Conservation (phyloP, 805 yeast genomes). For the Hanseniaspora singularis region DNA sequence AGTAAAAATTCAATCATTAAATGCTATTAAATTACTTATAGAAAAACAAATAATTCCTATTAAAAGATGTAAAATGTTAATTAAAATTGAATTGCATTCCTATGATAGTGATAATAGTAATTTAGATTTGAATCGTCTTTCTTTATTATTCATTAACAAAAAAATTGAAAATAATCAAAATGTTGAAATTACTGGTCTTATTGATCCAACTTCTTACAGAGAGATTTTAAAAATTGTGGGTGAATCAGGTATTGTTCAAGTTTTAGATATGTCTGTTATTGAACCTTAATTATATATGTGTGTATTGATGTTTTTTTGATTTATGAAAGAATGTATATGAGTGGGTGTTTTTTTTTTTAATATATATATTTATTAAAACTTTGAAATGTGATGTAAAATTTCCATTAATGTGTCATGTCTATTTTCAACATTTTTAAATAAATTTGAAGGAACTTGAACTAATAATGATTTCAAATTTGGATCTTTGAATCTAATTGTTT, state of each 20-base stretch:
- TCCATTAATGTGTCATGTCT: constrained; percentile 19
- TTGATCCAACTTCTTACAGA: constrained; percentile 78
- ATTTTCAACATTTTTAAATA: constrained; percentile 16
- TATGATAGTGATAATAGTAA: constrained; percentile 37
- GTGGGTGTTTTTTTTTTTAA: neutral
- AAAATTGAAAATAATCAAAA: constrained; percentile 37
- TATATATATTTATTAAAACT: neutral
- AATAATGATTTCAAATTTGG: neutral
- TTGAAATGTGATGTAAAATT: constrained; percentile 18
- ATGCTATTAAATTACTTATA: constrained; percentile 70
- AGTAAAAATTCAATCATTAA: constrained; percentile 81
- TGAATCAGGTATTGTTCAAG: constrained; percentile 51
- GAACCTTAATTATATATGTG: constrained; percentile 39
- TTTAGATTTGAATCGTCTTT: constrained; percentile 33
- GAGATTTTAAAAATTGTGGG: constrained; percentile 51
- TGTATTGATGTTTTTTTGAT: no score
- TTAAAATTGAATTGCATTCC: constrained; percentile 46
- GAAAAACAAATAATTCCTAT: constrained; percentile 79
- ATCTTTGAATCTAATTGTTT: neutral
- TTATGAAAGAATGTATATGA: no score
- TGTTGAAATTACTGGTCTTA: constrained; percentile 42
- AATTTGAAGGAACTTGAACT: constrained; percentile 22
- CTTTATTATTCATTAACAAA: constrained; percentile 33
- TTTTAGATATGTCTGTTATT: constrained; percentile 79
- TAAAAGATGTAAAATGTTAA: constrained; percentile 86